These are phyloP conservation scores for Marchantia paleacea DNA, from an alignment of 225 moss, liverwort and hornwort genomes.

Conservation along the genomic window DNA sequence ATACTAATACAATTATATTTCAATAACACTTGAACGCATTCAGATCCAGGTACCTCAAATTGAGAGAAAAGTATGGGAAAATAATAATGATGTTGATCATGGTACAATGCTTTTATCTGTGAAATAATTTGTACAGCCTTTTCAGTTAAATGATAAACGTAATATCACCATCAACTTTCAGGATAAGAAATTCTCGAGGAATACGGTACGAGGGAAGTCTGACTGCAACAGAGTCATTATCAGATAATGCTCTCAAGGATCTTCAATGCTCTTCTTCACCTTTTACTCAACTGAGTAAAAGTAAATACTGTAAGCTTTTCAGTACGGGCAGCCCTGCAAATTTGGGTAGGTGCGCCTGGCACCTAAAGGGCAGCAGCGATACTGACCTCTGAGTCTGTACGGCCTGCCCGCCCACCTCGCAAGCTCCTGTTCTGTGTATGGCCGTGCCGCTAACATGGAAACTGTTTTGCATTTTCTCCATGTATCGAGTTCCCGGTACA, in stretches of 20 bases:
- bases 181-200: constrained; percentile 2
- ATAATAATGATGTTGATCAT: no score
- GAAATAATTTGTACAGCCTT: no score
- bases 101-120: no score
- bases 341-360: neutral
- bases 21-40: no score
- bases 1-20: no score
- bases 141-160: no score
- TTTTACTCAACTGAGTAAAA: neutral
- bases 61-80: no score
- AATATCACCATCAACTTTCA: neutral
- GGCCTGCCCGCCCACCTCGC: neutral
- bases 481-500: no score
- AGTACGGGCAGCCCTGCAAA: neutral
- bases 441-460: no score
- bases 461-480: no score
- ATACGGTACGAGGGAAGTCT: neutral
- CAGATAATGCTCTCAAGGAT: neutral
- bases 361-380: neutral
- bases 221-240: neutral
- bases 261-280: neutral
- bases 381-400: neutral
- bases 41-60: no score
- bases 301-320: neutral
- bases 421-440: no score